Conservation (phyloP, 192 early-diverging fungal genomes). For the Funneliformis geosporum region DNA sequence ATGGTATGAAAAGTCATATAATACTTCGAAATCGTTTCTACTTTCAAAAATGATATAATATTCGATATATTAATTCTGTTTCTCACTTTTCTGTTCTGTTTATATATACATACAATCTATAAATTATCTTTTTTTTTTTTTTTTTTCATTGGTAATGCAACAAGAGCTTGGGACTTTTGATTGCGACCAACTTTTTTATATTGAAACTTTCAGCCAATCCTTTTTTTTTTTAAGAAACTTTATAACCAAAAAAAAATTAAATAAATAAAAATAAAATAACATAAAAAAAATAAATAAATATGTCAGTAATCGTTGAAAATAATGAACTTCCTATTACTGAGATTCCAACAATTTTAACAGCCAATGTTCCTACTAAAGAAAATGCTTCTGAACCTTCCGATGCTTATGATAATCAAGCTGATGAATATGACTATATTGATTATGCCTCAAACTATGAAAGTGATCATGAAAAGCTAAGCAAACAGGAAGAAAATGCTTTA, state of each 20-base stretch:
- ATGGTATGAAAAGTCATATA: too few species aligned
- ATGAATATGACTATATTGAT: constrained; percentile 2
- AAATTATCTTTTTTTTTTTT: background rate
- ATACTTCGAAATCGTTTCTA: too few species aligned
- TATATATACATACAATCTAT: too few species aligned
- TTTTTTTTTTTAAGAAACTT: background rate
- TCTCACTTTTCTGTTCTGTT: too few species aligned
- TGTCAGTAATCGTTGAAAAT: background rate
- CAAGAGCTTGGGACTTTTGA: constrained; percentile 10
- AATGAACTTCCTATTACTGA: background rate
- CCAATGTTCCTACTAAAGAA: background rate
- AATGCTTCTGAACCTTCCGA: background rate
- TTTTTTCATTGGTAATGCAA: constrained; percentile 1
- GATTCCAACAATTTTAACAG: background rate
- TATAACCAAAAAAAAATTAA: background rate
- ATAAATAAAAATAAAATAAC: background rate
- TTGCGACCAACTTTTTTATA: constrained; percentile 2
- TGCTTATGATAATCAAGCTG: background rate
- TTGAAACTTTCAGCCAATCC: background rate
- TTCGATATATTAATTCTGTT: too few species aligned
- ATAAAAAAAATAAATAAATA: background rate
- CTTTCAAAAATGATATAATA: too few species aligned
- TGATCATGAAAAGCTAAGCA: background rate
- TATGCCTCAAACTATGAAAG: constrained; percentile 7
- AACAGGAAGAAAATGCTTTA: background rate